Evolutionary conservation across 2,329 filamentous ascomycete genomes (phyloP).

Genomic region (Balansia obtecta): DNA sequence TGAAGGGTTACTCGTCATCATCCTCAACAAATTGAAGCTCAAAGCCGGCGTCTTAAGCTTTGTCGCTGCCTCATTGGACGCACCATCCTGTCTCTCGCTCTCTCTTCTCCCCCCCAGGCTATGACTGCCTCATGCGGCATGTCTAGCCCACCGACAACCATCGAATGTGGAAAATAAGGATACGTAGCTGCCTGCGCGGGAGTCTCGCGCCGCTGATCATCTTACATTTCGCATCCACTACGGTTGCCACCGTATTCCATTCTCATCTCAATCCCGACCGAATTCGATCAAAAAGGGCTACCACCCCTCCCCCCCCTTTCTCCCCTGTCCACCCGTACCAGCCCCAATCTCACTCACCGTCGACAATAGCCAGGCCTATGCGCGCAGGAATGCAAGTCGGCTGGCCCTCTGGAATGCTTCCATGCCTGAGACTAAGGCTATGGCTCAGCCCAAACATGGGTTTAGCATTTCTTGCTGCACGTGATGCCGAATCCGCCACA

Average conservation of each 20-base stretch:
- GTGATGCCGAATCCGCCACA: conserved; percentile 13
- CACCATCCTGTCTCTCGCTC: background rate
- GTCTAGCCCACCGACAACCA: background rate
- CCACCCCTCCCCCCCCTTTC: background rate
- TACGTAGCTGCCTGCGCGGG: conserved; percentile 1
- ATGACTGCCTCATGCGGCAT: background rate
- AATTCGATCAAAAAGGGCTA: conserved; percentile 2
- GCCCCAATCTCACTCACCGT: conserved; percentile 19
- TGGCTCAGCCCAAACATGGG: conserved; percentile 14
- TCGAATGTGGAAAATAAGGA: background rate
- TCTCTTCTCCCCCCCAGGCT: background rate
- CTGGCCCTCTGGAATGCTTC: conserved; percentile 20
- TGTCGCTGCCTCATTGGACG: background rate
- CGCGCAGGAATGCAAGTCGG: conserved; percentile 17
- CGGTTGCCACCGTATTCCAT: conserved; percentile 6
- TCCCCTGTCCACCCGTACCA: conserved; percentile 1
- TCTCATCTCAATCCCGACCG: background rate
- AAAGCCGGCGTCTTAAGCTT: background rate
- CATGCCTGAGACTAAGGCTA: conserved; percentile 25
- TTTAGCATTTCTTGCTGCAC: conserved; percentile 11
- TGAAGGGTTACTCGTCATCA: no score
- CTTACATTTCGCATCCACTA: conserved; percentile 2
- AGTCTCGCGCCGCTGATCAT: background rate
- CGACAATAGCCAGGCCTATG: conserved; percentile 20
- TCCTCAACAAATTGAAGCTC: background rate